These are phyloP conservation scores for Lentithecium fluviatile DNA, from an alignment of 495 filamentous ascomycete genomes.

Conservation along the genomic window DNA sequence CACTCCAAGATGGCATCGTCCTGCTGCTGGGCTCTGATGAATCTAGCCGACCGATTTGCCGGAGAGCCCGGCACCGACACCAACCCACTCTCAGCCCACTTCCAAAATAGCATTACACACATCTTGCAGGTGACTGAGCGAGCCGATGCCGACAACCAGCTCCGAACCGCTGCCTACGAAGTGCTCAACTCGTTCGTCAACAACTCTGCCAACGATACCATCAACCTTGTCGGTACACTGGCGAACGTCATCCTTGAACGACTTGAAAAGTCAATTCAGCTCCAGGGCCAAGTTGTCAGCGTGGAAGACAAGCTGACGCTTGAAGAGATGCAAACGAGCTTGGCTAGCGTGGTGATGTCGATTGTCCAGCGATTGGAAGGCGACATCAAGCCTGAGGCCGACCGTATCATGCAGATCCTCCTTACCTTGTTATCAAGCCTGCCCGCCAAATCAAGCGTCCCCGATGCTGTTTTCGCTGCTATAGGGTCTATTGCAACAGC, in stretches of 20 bases:
- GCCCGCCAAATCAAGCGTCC: conserved; percentile 86
- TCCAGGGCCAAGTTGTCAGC: conserved; percentile 91
- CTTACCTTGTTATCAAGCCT: conserved; percentile 76
- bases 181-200: conserved; percentile 91
- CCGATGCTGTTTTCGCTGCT: conserved; percentile 86
- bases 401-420: conserved; percentile 87
- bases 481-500: conserved; percentile 83
- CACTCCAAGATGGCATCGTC: conserved; percentile 96
- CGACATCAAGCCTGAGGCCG: conserved; percentile 85
- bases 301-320: conserved; percentile 91
- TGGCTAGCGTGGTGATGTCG: conserved; percentile 83
- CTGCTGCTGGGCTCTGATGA: conserved; percentile 99
- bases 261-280: conserved; percentile 83
- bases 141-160: conserved; percentile 78
- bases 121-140: conserved; percentile 82
- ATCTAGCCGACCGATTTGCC: conserved; percentile 90
- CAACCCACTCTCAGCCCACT: conserved; percentile 87
- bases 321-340: conserved; percentile 96
- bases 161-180: conserved; percentile 98
- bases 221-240: conserved; percentile 74
- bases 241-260: conserved; percentile 83
- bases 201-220: conserved; percentile 81
- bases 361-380: conserved; percentile 89
- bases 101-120: conserved; percentile 84
- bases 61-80: conserved; percentile 72